A percentile compares a stretch with the other conserved stretches of the same genome.
Evolutionary conservation across 2,329 filamentous ascomycete species (phyloP).

Genomic region (Aspergillus caelatus): DNA sequence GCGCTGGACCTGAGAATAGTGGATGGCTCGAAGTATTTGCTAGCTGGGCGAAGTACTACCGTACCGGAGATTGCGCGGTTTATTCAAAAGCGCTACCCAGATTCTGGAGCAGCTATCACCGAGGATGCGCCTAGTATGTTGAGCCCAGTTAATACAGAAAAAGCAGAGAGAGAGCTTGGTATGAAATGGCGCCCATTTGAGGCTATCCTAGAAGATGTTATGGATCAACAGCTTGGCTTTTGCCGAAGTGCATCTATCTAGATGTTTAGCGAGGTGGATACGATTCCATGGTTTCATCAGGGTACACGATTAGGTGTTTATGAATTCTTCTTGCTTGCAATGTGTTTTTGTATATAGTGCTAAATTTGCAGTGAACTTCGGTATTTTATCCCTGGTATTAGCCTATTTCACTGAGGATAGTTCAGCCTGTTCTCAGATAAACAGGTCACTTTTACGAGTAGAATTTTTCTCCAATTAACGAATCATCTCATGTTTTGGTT

Average conservation of each 20-base stretch:
- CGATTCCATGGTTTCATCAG: no score
- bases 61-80: slow-evolving; percentile 22
- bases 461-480: no score
- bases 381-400: no score
- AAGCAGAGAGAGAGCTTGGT: slow-evolving; percentile 25
- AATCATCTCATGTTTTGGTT: no score
- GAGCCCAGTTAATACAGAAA: slow-evolving; percentile 16
- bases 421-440: no score
- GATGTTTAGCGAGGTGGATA: neutral
- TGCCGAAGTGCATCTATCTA: neutral
- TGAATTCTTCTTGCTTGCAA: no score
- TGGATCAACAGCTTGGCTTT: slow-evolving; percentile 25
- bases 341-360: no score
- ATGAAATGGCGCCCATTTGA: slow-evolving; percentile 26
- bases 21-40: slow-evolving; percentile 20
- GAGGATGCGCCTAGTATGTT: slow-evolving; percentile 5
- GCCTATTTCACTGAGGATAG: no score
- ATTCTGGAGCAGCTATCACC: slow-evolving; percentile 16
- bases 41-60: slow-evolving; percentile 11
- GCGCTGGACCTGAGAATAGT: slow-evolving; percentile 20
- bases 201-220: slow-evolving; percentile 22
- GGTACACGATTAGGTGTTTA: no score
- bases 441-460: no score
- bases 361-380: no score
- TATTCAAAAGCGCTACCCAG: slow-evolving; percentile 18